phyloP scores from a whole-genome alignment of 352 stramenopile species.

The Phytophthora pinifolia region DNA sequence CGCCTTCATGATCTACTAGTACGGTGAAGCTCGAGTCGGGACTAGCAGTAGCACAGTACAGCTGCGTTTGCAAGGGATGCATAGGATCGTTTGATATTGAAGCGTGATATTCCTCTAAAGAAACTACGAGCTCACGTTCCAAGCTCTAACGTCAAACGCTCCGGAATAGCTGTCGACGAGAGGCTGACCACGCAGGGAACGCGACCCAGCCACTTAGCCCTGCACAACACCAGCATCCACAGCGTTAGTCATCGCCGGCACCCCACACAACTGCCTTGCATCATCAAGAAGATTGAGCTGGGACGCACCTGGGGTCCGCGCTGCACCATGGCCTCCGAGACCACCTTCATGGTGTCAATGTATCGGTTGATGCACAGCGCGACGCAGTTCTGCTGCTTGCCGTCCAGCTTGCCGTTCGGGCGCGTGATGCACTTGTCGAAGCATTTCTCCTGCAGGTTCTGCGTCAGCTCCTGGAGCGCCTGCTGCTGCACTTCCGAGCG shows the following conservation, averaged over 20 bases:
- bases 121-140: constrained; percentile 16
- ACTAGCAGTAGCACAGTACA: neutral
- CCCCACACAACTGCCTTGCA: neutral
- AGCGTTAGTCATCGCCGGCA: neutral
- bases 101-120: constrained; percentile 15
- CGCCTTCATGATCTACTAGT: no score
- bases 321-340: constrained; percentile 82
- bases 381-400: constrained; percentile 91
- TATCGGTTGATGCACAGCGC: constrained; percentile 89
- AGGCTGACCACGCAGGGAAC: constrained; percentile 1
- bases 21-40: no score
- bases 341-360: constrained; percentile 91
- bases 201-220: constrained; percentile 13
- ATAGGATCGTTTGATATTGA: constrained; percentile 26
- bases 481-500: constrained; percentile 84
- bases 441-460: constrained; percentile 89
- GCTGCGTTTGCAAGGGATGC: neutral
- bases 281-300: neutral
- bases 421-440: constrained; percentile 90
- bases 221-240: constrained; percentile 2
- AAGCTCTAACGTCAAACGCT: neutral
- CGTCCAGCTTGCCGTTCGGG: constrained; percentile 80
- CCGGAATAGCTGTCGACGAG: neutral
- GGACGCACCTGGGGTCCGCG: constrained; percentile 28
- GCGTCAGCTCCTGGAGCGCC: constrained; percentile 82